Conservation (phyloP, 768 basidiomycete species). For the Tylopilus cervinicoccineus region DNA sequence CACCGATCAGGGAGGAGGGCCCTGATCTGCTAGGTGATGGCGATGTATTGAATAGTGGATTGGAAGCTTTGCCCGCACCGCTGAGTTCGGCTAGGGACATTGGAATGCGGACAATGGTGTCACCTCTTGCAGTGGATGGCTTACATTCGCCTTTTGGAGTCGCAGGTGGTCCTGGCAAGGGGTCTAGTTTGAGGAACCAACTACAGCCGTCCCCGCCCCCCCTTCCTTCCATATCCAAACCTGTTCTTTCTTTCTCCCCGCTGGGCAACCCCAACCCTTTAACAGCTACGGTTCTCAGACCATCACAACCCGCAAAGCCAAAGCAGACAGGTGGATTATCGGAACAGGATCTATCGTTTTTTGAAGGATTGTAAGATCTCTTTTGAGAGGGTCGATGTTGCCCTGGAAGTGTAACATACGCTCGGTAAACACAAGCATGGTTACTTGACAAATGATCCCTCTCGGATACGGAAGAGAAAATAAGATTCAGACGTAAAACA, state of each 20-base stretch:
- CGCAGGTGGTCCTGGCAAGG: constrained; percentile 1
- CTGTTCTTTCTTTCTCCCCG: constrained; percentile 19
- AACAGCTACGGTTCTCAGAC: constrained; percentile 6
- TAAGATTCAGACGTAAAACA: neutral
- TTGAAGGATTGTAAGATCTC: constrained; percentile 61
- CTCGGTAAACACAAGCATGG: neutral
- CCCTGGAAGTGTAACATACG: neutral
- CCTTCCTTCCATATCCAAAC: constrained; percentile 8
- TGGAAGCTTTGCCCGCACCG: neutral
- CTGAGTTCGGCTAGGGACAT: neutral
- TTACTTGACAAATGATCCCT: neutral
- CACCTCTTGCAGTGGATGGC: neutral
- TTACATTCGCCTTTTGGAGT: constrained; percentile 3
- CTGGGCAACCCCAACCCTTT: constrained; percentile 5
- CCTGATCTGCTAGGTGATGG: constrained; percentile 20
- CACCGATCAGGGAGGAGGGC: neutral
- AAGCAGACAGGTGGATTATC: constrained; percentile 55
- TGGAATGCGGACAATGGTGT: neutral
- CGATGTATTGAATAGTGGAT: neutral
- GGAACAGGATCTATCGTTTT: constrained; percentile 84
- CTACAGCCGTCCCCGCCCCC: constrained; percentile 19
- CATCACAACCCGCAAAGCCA: constrained; percentile 15
- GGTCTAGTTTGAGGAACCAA: constrained; percentile 1
- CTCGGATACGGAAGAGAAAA: neutral
- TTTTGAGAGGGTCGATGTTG: neutral